Base-by-base conservation (phyloP, 176 grass and related monocot species). In the Elymus sibiricus region DNA sequence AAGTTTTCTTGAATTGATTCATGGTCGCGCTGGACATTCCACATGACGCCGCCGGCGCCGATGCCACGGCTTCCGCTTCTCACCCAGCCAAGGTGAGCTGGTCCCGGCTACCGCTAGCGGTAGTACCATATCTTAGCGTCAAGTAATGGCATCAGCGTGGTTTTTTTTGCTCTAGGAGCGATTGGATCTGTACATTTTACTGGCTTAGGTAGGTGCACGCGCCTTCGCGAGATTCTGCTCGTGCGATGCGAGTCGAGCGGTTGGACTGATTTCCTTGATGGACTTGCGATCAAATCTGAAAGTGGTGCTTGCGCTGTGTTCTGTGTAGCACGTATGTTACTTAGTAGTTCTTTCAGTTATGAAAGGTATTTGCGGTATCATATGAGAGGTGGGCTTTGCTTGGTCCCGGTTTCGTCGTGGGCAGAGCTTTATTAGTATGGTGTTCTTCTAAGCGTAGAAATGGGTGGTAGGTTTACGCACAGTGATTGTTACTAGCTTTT, bases 71-170 rank as follows among this genome's bases (percentile, higher is more conserved):
- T 51, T 15, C 63, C 49, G 63, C 29, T 77, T 74, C 49, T 6
- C n/a, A 61, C 24, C 64, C 43, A 22, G 43, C 65, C 89, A 90
- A 86, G 84, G 89, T 90, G 84, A 90, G 53, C 13, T 83, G 1
- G 21, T 43, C 17, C 51, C 9, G 13, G 4, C 60, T 31, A 1
- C 24, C 16, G n/a, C 31, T 25, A 60, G 12, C 8, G 16, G 67
- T 62, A 79, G 26, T 25, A 26, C 27, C 51, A 9, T 44, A 9
- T n/a, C n/a, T n/a, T n/a, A n/a, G n/a, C n/a, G n/a, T n/a, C n/a
- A n/a, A n/a, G n/a, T n/a, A n/a, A n/a, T n/a, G n/a, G n/a, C n/a
- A n/a, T n/a, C n/a, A n/a, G n/a, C n/a, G n/a, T n/a, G n/a, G n/a
- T n/a, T n/a, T n/a, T n/a, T n/a, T n/a, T n/a, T n/a, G n/a, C n/a